Percentiles rank a stretch among this genome's conserved stretches.
These are phyloP conservation scores for Irpex sp. DNA, from an alignment of 1,284 basidiomycete species.

Conservation along the genomic window DNA sequence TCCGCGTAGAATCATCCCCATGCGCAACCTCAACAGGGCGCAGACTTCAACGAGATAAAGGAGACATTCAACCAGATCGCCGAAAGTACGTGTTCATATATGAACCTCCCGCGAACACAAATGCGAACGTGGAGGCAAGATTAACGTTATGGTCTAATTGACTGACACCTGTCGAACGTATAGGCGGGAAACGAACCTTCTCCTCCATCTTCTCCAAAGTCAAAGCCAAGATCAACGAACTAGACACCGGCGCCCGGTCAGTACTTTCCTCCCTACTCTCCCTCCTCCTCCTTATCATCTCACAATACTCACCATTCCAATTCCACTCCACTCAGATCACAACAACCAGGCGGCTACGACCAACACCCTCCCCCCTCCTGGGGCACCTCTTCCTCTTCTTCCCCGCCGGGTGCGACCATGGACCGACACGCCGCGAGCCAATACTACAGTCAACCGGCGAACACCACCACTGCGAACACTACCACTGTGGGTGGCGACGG, in stretches of 20 bases:
- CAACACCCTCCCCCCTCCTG: conserved; percentile 6
- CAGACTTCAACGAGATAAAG: conserved; percentile 59
- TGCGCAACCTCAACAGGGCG: background rate
- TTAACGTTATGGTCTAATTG: background rate
- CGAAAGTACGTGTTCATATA: conserved; percentile 53
- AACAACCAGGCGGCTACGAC: conserved; percentile 8
- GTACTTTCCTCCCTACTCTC: conserved; percentile 6
- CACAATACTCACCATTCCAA: conserved; percentile 1
- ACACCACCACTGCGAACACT: background rate
- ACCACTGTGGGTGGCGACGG: too few relatives aligned
- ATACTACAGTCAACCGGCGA: conserved; percentile 7
- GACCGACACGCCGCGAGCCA: conserved; percentile 16
- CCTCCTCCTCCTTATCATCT: background rate
- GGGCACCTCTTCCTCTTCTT: background rate
- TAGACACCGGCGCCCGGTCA: conserved; percentile 45
- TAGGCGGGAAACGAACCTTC: conserved; percentile 77
- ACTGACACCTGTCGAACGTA: background rate
- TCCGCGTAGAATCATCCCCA: background rate
- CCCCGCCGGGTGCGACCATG: conserved; percentile 3
- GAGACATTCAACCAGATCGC: conserved; percentile 72
- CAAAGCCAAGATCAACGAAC: conserved; percentile 77
- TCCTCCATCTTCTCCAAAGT: conserved; percentile 67
- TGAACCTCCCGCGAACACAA: too few relatives aligned
- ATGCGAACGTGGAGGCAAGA: too few relatives aligned
- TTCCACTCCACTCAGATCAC: background rate